A percentile compares a stretch with the other conserved stretches of the same genome.
phyloP scores from a whole-genome alignment of 345 rosid genomes.

The Eutrema japonicum region DNA sequence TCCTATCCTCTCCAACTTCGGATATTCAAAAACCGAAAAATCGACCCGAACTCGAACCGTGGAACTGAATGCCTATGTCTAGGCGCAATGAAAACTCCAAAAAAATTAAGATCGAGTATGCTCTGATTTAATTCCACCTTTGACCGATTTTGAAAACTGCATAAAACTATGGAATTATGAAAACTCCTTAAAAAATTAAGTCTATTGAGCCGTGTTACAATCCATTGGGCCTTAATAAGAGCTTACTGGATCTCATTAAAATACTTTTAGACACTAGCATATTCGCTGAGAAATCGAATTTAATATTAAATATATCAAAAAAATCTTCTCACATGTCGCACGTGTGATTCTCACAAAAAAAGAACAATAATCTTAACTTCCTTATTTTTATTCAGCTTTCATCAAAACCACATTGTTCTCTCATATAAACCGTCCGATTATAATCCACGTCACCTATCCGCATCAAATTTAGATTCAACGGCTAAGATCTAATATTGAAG shows the following conservation, averaged over 20 bases:
- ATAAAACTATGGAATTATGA: no score
- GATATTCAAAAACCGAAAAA: no score
- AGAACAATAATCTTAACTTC: neutral
- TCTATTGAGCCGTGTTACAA: neutral
- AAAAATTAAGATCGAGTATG: no score
- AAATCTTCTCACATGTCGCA: constrained; percentile 28
- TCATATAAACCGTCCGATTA: constrained; percentile 52
- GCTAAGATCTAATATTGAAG: constrained; percentile 60
- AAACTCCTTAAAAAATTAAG: no score
- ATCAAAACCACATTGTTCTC: constrained; percentile 47
- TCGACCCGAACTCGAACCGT: no score
- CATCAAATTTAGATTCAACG: constrained; percentile 54
- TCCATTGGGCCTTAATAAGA: constrained; percentile 10
- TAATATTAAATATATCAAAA: neutral
- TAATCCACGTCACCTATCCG: constrained; percentile 59
- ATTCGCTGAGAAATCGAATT: neutral
- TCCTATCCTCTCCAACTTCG: no score
- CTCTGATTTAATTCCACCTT: no score
- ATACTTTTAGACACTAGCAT: neutral
- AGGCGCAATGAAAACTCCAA: no score
- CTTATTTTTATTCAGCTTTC: constrained; percentile 21
- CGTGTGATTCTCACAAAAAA: constrained; percentile 25
- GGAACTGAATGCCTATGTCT: no score
- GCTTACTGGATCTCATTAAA: neutral
- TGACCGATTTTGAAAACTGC: no score